Evolutionary conservation across 768 basidiomycete species (phyloP).

Genomic region (Neoboletus brunneissimus): DNA sequence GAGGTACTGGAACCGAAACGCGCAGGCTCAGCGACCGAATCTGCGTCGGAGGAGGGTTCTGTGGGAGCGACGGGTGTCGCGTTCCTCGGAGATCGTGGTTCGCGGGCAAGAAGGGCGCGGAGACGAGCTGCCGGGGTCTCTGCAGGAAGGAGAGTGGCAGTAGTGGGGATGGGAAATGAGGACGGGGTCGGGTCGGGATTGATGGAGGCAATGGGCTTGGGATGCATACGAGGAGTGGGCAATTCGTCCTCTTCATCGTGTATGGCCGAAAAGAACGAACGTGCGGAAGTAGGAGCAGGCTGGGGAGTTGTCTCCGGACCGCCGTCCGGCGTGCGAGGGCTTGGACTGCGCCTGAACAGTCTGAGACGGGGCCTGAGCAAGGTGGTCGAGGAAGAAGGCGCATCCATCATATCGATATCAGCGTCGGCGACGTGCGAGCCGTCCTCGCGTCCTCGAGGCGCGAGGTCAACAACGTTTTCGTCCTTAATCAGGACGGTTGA

Average conservation of each 20-base stretch:
- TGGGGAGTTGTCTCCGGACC: conserved; percentile 22
- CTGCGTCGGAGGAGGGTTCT: conserved; percentile 28
- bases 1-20: conserved; percentile 33
- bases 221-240: conserved; percentile 30
- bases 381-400: not conserved
- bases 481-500: conserved; percentile 13
- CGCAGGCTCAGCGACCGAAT: conserved; percentile 11
- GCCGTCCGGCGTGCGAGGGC: conserved; percentile 6
- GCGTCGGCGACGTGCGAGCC: not conserved
- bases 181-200: conserved; percentile 7
- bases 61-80: conserved; percentile 27
- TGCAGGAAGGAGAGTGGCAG: conserved; percentile 14
- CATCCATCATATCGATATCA: conserved; percentile 3
- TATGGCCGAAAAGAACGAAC: conserved; percentile 6
- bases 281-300: conserved; percentile 18
- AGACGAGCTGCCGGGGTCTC: conserved; percentile 61
- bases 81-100: conserved; percentile 40
- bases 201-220: conserved; percentile 18
- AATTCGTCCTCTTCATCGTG: conserved; percentile 30
- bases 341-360: conserved; percentile 10
- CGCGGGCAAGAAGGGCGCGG: conserved; percentile 56
- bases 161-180: not conserved
- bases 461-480: conserved; percentile 5
- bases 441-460: conserved; percentile 16
- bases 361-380: conserved; percentile 11